A percentile compares a stretch with the other conserved stretches of the same genome.
Conservation (phyloP, 2,329 filamentous ascomycete genomes). For the Colletotrichum tabaci region DNA sequence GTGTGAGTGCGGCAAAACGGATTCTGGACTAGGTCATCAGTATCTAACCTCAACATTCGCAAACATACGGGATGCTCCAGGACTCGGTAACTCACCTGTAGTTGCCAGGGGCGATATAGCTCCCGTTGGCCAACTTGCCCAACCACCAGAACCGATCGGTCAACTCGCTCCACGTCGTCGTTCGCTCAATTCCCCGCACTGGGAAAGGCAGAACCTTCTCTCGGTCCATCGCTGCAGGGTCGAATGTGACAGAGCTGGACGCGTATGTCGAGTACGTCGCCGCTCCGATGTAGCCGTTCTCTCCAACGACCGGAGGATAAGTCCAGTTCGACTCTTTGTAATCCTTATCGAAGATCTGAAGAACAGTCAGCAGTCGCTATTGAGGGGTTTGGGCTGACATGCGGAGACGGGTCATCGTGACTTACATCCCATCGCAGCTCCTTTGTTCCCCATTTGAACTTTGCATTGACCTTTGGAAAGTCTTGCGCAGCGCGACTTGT, state of each 20-base stretch:
- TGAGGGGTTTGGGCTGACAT: no score
- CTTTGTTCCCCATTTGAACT: conserved; percentile 40
- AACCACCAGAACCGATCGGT: conserved; percentile 48
- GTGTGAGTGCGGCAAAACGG: conserved; percentile 47
- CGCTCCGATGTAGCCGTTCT: conserved; percentile 49
- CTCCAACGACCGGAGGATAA: conserved; percentile 48
- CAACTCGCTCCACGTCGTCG: conserved; percentile 33
- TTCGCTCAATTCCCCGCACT: conserved; percentile 41
- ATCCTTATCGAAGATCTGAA: conserved; percentile 47
- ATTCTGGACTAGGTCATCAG: conserved; percentile 24
- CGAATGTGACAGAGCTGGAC: conserved; percentile 37
- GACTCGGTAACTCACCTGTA: conserved; percentile 38
- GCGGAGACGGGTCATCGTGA: neutral
- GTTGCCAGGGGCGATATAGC: conserved; percentile 46
- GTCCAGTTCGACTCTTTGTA: conserved; percentile 48
- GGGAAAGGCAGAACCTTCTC: conserved; percentile 47
- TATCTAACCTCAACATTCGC: neutral
- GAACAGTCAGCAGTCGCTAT: neutral
- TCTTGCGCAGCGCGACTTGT: conserved; percentile 42
- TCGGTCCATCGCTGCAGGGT: conserved; percentile 44
- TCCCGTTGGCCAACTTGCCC: conserved; percentile 48
- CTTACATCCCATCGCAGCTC: conserved; percentile 44
- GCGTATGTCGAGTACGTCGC: conserved; percentile 46
- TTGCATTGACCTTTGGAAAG: conserved; percentile 41
- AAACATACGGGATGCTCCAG: no score